A percentile compares a stretch with the other conserved stretches of the same genome.
phyloP scores from a whole-genome alignment of 106 monocot genomes.

The Phalaenopsis aphrodite region DNA sequence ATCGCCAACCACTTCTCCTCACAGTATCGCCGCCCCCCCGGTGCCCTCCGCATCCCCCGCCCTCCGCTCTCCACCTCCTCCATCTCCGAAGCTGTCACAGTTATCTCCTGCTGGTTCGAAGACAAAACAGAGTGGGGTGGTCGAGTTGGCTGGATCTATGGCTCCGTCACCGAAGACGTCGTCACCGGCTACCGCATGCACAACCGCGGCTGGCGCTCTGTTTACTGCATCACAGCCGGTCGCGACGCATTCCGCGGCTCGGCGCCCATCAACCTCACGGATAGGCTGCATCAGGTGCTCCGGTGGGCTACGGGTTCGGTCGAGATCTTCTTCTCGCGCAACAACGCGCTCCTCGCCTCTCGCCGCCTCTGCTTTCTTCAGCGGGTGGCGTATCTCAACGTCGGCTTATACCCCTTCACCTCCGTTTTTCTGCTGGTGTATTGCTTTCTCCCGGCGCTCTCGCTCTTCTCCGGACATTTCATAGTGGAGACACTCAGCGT shows the following conservation, averaged over 20 bases:
- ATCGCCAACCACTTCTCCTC: constrained; percentile 70
- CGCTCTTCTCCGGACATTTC: constrained; percentile 82
- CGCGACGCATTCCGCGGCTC: constrained; percentile 82
- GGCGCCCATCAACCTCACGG: constrained; percentile 84
- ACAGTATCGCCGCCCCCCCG: constrained; percentile 73
- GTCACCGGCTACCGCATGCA: constrained; percentile 92
- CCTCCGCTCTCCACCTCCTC: constrained; percentile 55
- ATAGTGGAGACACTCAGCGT: constrained; percentile 58
- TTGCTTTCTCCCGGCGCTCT: constrained; percentile 83
- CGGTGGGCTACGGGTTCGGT: constrained; percentile 93
- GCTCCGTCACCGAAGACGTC: constrained; percentile 91
- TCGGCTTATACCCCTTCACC: constrained; percentile 92
- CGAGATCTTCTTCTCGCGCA: constrained; percentile 84
- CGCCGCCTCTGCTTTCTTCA: constrained; percentile 68
- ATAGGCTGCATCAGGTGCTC: constrained; percentile 66
- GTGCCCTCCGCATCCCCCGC: constrained; percentile 48
- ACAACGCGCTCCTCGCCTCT: constrained; percentile 67
- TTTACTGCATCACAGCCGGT: constrained; percentile 68
- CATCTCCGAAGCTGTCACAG: constrained; percentile 73
- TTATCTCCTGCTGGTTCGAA: constrained; percentile 88
- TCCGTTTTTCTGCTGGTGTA: constrained; percentile 76
- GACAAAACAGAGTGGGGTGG: constrained; percentile 87
- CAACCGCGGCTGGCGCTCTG: constrained; percentile 78
- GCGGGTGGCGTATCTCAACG: constrained; percentile 81
- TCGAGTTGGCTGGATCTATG: constrained; percentile 84